Evolutionary conservation across 176 grass and related monocot genomes (phyloP).

Genomic region (Oryza rufipogon): DNA sequence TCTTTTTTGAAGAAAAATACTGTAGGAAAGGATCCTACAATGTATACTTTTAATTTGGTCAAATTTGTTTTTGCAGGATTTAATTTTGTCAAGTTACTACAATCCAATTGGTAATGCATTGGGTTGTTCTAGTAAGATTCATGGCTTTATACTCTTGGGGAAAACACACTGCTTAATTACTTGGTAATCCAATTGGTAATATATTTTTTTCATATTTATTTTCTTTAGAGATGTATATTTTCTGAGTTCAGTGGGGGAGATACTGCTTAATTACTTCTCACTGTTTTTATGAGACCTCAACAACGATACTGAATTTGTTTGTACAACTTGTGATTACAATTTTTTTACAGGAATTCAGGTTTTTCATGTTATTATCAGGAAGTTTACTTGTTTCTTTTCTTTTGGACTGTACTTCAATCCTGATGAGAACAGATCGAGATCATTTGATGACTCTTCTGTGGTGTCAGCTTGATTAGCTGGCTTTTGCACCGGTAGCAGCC

Average conservation of each 20-base stretch:
- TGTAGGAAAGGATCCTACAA: no score
- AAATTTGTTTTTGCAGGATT: neutral
- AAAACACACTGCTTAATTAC: neutral
- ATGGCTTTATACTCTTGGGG: neutral
- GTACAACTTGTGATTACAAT: neutral
- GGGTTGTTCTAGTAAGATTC: neutral
- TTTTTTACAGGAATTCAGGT: neutral
- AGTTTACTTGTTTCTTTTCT: no score
- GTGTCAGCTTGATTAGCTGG: constrained; percentile 33
- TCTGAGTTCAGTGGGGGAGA: no score
- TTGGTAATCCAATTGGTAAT: no score
- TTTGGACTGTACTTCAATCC: neutral
- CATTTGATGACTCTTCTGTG: neutral
- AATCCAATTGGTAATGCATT: constrained; percentile 3
- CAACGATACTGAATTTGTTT: neutral
- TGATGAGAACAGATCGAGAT: neutral
- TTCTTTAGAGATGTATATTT: no score
- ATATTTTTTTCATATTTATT: no score
- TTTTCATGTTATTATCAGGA: neutral
- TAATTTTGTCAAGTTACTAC: neutral
- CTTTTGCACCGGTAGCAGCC: constrained; percentile 28
- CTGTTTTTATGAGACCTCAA: neutral
- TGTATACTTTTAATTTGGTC: neutral
- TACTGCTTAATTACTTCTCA: neutral
- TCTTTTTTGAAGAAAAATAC: no score